Evolutionary conservation across 2,329 filamentous ascomycete species (phyloP), one percentile per base, ranked within the genome.

Genomic region (Clonostachys solani): DNA sequence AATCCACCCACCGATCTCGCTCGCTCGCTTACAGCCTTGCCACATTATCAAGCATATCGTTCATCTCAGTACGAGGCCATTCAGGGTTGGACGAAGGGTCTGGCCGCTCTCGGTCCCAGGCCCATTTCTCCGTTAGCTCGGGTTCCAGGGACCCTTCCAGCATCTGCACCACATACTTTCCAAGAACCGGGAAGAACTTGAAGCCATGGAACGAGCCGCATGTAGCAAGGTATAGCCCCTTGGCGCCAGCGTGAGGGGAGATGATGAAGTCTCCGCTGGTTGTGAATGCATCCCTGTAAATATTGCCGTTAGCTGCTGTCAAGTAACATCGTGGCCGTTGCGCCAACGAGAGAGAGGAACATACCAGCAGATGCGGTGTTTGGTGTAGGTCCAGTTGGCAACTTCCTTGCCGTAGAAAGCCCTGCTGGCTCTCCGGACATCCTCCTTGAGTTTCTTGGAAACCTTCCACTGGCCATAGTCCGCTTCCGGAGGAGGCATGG

Each of bases 131-230:
- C 43, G 56, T 55, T 49, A 80, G 55, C 45, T 73, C 71, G 0
- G 68, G 54, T 7, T 65, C 60, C 16, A 82, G 59, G 13, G 61
- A 52, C 12, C 62, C 74, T 54, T 73, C 74, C 29, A 72, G 62
- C 81, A 77, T 77, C 54, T 80, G 73, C n/a, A 73, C 59, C 29
- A 83, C 70, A 53, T 86, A 86, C 53, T 76, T 78, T 5, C 84
- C 83, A 23, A 85, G 74, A 4, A 79, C 74, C 0, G 83, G 83
- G 48, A 87, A 73, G 61, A 87, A 86, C 61, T 87, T 86, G 70
- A 75, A 86, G 15, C 80, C 77, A 61, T 87, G 83, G 54, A 86
- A 84, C 1, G 81, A 85, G 7, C 83, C 83, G 12, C 81, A 82
- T 0, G 80, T 80, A 0, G 82, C 83, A 2, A 88, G 56, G 54